Evolutionary conservation across 345 rosid species (phyloP).

Genomic region (Raphanus sativus): DNA sequence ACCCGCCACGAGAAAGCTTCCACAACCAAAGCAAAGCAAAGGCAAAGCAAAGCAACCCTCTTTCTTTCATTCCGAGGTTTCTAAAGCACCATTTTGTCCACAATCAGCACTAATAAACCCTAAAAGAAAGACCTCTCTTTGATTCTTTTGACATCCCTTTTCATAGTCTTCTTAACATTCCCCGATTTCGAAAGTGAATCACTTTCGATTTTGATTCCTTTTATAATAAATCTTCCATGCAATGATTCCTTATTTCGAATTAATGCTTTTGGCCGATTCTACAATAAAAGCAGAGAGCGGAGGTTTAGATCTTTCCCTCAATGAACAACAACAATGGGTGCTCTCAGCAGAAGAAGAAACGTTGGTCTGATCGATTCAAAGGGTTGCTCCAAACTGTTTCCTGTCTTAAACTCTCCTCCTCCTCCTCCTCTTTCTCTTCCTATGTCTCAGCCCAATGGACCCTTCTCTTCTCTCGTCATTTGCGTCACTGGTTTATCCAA

Average conservation of each 20-base stretch:
- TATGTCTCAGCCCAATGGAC: conserved; percentile 47
- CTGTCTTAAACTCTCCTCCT: conserved; percentile 52
- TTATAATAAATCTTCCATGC: conserved; percentile 15
- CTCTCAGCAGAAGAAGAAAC: conserved; percentile 42
- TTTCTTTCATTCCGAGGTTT: conserved; percentile 27
- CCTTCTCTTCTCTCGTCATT: conserved; percentile 32
- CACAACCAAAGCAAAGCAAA: background rate
- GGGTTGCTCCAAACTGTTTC: conserved; percentile 77
- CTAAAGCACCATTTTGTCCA: conserved; percentile 35
- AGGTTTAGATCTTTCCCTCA: background rate
- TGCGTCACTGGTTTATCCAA: conserved; percentile 46
- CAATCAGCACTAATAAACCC: conserved; percentile 21
- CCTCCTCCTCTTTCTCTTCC: conserved; percentile 28
- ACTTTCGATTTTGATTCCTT: conserved; percentile 21
- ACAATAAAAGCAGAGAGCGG: background rate
- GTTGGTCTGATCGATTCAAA: conserved; percentile 64
- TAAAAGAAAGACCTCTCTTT: conserved; percentile 38
- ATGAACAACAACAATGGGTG: conserved; percentile 44
- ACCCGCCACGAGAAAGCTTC: conserved; percentile 33
- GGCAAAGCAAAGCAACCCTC: conserved; percentile 25
- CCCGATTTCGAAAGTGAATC: conserved; percentile 22
- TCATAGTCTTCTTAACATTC: conserved; percentile 32
- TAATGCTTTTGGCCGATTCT: background rate
- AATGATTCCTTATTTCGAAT: conserved; percentile 39
- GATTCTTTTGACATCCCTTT: conserved; percentile 26